Evolutionary conservation across 768 basidiomycete genomes (phyloP).

Genomic region (Leucocoprinus leucothites): DNA sequence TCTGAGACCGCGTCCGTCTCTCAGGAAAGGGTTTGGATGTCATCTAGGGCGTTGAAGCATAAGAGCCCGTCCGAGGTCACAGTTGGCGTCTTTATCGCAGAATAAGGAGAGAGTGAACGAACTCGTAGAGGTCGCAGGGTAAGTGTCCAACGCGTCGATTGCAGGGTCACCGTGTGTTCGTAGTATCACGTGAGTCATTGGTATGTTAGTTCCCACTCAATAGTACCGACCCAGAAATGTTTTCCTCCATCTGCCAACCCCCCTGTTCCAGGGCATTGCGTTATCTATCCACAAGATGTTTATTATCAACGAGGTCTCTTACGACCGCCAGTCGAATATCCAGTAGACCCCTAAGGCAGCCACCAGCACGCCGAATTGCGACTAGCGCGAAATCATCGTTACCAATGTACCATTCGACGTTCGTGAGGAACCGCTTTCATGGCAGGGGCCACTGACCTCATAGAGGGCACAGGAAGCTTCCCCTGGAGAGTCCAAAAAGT

Average conservation of each 20-base stretch:
- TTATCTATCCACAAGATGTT: not conserved
- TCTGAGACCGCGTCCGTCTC: conserved; percentile 46
- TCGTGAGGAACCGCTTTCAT: not conserved
- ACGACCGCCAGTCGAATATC: not conserved
- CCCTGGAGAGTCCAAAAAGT: conserved; percentile 45
- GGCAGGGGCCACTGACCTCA: conserved; percentile 3
- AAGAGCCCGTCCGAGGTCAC: not conserved
- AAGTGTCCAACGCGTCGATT: conserved; percentile 9
- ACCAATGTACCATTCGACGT: conserved; percentile 1
- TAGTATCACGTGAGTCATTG: conserved; percentile 7
- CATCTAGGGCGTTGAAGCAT: conserved; percentile 1
- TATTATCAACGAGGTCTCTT: not conserved
- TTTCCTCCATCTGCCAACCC: conserved; percentile 2
- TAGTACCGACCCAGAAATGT: not conserved
- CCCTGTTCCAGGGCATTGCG: not conserved
- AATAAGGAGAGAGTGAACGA: not conserved
- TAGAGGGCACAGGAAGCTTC: conserved; percentile 5
- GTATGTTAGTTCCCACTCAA: not conserved
- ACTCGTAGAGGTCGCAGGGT: not conserved
- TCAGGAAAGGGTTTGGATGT: conserved; percentile 1
- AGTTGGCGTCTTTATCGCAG: not conserved
- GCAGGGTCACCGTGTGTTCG: not conserved
- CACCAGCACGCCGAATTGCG: not conserved
- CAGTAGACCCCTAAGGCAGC: not conserved
- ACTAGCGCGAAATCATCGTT: conserved; percentile 1